Evolutionary conservation across 148 eudicot genomes (phyloP).

Genomic region (Vaccinium macrocarpon): DNA sequence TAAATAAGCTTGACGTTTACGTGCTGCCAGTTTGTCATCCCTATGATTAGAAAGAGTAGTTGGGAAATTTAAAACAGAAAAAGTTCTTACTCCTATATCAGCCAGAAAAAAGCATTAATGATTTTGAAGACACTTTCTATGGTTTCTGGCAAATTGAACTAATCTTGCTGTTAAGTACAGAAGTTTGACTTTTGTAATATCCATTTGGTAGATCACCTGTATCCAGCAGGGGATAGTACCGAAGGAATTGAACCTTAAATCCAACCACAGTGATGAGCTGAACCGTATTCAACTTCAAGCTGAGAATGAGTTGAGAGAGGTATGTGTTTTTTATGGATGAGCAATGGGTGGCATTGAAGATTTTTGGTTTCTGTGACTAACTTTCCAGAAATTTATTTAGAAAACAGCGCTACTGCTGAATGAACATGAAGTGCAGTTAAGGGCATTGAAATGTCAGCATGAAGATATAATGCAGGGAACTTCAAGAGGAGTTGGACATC

Average conservation of each 20-base stretch:
- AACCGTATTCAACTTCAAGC: constrained; percentile 60
- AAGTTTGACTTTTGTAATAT: constrained; percentile 8
- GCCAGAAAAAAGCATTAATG: background rate
- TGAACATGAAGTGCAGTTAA: constrained; percentile 77
- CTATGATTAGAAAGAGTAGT: background rate
- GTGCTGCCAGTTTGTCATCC: background rate
- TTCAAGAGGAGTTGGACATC: constrained; percentile 82
- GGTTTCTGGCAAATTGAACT: background rate
- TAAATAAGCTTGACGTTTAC: background rate
- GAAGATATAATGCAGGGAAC: constrained; percentile 71
- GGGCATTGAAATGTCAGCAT: constrained; percentile 67
- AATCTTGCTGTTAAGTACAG: background rate
- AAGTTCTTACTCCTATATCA: background rate
- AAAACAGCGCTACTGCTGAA: constrained; percentile 56
- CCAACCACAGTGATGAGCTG: constrained; percentile 63
- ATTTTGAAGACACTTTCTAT: background rate
- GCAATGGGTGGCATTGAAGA: background rate
- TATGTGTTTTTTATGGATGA: constrained; percentile 19
- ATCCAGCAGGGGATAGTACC: constrained; percentile 56
- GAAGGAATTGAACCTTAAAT: constrained; percentile 51
- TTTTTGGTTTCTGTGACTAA: constrained; percentile 13
- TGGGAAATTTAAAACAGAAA: background rate
- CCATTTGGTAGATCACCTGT: constrained; percentile 49
- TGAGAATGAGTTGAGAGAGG: constrained; percentile 85
- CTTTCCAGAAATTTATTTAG: constrained; percentile 32